Conservation (phyloP, 2,329 filamentous ascomycete species). For the Pseudofabraea citricarpa region DNA sequence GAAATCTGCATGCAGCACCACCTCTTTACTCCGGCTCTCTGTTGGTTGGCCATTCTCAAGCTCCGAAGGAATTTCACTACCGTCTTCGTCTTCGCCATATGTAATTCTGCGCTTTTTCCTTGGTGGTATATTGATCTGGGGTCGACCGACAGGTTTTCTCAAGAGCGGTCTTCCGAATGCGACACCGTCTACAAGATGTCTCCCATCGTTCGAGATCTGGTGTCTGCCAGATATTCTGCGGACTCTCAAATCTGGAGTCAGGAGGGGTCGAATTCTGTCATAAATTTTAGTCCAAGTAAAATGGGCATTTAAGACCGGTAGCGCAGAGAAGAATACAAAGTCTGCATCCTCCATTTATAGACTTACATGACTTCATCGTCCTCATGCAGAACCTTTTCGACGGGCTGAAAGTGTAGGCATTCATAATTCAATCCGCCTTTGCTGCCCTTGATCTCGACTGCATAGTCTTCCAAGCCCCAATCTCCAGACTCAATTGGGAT, state of each 20-base stretch:
- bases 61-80: constrained; percentile 21
- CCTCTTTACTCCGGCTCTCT: neutral
- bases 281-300: too few relatives aligned
- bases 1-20: constrained; percentile 27
- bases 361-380: constrained; percentile 79
- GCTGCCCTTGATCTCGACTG: constrained; percentile 66
- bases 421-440: constrained; percentile 63
- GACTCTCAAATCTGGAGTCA: constrained; percentile 67
- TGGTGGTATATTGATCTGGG: constrained; percentile 66
- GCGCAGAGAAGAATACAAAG: too few relatives aligned
- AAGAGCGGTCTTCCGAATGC: constrained; percentile 75
- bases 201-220: constrained; percentile 76
- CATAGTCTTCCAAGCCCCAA: constrained; percentile 89
- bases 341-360: too few relatives aligned
- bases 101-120: constrained; percentile 60
- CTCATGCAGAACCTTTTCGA: constrained; percentile 67
- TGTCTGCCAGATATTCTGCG: constrained; percentile 71
- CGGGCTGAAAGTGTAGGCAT: constrained; percentile 77
- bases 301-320: too few relatives aligned
- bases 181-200: constrained; percentile 78
- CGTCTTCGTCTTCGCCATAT: constrained; percentile 34
- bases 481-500: constrained; percentile 74
- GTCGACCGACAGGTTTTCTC: constrained; percentile 53
- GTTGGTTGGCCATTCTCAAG: too few relatives aligned
- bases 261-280: constrained; percentile 71